These are phyloP conservation scores for Xylaria sp. DNA, from an alignment of 2,329 filamentous ascomycete species.

Conservation along the genomic window DNA sequence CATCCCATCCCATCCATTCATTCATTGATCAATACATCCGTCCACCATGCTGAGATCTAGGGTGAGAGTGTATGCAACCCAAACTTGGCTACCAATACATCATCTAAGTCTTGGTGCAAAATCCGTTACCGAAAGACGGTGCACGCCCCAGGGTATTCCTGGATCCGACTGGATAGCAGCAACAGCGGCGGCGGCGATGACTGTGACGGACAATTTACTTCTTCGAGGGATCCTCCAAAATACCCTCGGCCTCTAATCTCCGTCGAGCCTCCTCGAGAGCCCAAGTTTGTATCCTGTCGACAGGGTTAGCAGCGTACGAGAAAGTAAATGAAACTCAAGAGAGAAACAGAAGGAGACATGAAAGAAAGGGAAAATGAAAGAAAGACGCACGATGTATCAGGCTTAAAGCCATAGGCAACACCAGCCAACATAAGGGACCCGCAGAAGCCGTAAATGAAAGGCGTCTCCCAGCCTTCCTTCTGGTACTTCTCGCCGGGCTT, in stretches of 20 bases:
- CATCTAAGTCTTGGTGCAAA: not conserved
- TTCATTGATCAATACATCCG: no score
- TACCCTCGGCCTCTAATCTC: slow-evolving; percentile 94
- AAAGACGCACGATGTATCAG: slow-evolving; percentile 91
- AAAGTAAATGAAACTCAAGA: not conserved
- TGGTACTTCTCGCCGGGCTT: slow-evolving; percentile 95
- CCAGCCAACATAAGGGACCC: slow-evolving; percentile 78
- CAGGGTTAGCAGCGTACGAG: not conserved
- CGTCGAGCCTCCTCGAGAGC: slow-evolving; percentile 95
- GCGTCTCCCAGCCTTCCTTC: slow-evolving; percentile 94
- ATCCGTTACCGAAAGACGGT: no score
- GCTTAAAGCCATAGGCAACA: slow-evolving; percentile 93
- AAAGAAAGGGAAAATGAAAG: not conserved
- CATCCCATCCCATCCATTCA: not conserved
- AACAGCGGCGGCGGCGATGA: not conserved
- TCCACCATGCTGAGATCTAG: no score
- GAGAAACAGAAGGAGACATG: not conserved
- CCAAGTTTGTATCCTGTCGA: slow-evolving; percentile 94
- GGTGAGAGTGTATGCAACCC: no score
- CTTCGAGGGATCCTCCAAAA: slow-evolving; percentile 82
- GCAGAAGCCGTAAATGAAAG: slow-evolving; percentile 87
- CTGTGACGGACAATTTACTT: slow-evolving; percentile 49
- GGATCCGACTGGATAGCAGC: not conserved
- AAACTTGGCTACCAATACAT: not conserved
- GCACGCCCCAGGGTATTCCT: not conserved